phyloP scores from a whole-genome alignment of 768 basidiomycete genomes.

The Vararia minispora region DNA sequence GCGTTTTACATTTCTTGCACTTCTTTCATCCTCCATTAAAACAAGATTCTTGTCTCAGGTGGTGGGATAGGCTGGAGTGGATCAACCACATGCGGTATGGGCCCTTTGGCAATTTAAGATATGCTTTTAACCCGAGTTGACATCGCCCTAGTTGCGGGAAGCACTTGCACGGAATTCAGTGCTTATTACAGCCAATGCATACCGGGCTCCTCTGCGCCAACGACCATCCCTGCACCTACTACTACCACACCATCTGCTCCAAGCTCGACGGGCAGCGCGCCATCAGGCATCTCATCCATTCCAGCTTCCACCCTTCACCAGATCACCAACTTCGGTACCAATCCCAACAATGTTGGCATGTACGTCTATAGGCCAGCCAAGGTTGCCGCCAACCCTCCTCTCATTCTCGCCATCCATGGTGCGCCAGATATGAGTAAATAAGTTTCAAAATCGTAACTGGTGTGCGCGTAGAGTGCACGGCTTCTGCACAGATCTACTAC shows the following conservation, averaged over 20 bases:
- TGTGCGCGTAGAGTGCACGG: conserved; percentile 26
- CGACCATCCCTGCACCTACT: not conserved
- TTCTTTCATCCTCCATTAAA: too few species aligned
- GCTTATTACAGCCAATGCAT: too few species aligned
- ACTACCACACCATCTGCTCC: not conserved
- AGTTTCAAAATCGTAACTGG: not conserved
- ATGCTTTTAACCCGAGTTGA: not conserved
- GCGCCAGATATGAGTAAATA: not conserved
- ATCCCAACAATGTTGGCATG: conserved; percentile 41
- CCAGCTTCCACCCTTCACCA: conserved; percentile 18
- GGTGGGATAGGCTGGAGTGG: conserved; percentile 13
- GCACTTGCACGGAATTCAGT: too few species aligned
- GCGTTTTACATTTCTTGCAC: too few species aligned
- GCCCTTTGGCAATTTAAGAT: not conserved
- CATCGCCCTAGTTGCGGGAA: not conserved
- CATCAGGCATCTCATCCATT: conserved; percentile 8
- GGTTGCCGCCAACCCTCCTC: conserved; percentile 23
- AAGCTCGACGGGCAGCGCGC: conserved; percentile 10
- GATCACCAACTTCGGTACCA: conserved; percentile 36
- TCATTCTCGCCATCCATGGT: conserved; percentile 35
- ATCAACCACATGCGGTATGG: conserved; percentile 10
- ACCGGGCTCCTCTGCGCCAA: not conserved
- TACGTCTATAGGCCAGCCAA: conserved; percentile 26
- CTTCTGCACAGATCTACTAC: conserved; percentile 41
- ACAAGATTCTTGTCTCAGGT: too few species aligned